Percentiles rank a stretch among this genome's conserved stretches.
phyloP scores from a whole-genome alignment of 1,139 yeast species.

The Taphrina deformans region DNA sequence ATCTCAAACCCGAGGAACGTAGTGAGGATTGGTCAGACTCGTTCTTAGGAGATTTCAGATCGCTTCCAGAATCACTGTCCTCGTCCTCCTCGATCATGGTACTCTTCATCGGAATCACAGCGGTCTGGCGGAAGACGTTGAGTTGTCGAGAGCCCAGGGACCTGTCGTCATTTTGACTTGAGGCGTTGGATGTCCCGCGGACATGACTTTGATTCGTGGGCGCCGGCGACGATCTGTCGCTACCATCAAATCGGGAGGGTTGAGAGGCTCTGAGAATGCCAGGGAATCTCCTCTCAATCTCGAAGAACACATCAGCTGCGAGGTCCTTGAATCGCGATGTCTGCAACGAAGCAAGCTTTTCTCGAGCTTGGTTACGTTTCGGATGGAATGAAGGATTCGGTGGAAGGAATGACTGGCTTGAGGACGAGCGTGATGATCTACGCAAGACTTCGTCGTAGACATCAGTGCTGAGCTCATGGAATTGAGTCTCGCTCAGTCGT shows the following conservation, averaged over 20 bases:
- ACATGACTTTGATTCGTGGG: background rate
- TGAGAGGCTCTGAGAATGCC: slow-evolving; percentile 43
- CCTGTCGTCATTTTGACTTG: background rate
- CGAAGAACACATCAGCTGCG: slow-evolving; percentile 83
- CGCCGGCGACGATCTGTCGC: background rate
- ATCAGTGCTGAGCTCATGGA: slow-evolving; percentile 84
- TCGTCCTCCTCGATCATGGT: slow-evolving; percentile 80
- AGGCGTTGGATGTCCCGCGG: background rate
- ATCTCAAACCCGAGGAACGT: background rate
- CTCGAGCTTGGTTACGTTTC: slow-evolving; percentile 92
- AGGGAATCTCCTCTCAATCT: slow-evolving; percentile 75
- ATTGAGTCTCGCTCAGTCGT: slow-evolving; percentile 79
- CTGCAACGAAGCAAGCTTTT: slow-evolving; percentile 82
- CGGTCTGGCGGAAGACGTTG: slow-evolving; percentile 54
- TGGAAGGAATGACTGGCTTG: slow-evolving; percentile 47
- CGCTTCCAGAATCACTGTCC: slow-evolving; percentile 46
- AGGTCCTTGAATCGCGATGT: slow-evolving; percentile 81
- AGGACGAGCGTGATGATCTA: slow-evolving; percentile 47
- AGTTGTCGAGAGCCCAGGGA: slow-evolving; percentile 2
- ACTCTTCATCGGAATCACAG: slow-evolving; percentile 74
- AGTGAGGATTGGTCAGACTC: background rate
- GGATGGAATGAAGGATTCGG: slow-evolving; percentile 82
- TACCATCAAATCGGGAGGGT: background rate
- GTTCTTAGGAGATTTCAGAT: background rate
- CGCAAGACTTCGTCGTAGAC: slow-evolving; percentile 88